Conservation (phyloP, 495 filamentous ascomycete genomes). For the Lasiosphaeria miniovina region DNA sequence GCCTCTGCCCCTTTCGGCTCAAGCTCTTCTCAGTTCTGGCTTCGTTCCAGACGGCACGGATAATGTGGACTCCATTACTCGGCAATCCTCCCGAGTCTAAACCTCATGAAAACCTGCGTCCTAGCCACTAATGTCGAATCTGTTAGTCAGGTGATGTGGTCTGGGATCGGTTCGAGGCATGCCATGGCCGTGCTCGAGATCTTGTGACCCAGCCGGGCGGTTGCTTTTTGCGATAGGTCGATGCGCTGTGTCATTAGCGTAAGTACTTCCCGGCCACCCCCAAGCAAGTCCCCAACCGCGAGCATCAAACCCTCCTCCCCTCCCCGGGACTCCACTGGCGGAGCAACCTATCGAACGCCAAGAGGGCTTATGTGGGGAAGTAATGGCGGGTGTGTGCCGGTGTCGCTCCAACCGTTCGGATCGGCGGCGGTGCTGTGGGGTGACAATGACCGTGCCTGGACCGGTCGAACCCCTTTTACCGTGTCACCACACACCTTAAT, state of each 20-base stretch:
- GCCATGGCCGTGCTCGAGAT: not conserved
- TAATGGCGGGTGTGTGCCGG: slow-evolving; percentile 21
- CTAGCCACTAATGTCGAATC: not conserved
- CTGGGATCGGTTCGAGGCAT: not conserved
- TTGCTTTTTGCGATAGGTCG: not conserved
- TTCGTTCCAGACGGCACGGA: not conserved
- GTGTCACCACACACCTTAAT: slow-evolving; percentile 2
- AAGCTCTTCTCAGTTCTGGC: not conserved
- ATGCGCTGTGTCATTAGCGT: not conserved
- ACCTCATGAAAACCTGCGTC: not conserved
- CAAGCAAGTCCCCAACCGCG: not conserved
- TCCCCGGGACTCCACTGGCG: not conserved
- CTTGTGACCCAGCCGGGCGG: slow-evolving; percentile 1
- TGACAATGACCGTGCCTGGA: not conserved
- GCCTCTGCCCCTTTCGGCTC: not conserved
- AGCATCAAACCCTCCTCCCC: not conserved
- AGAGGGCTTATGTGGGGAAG: slow-evolving; percentile 22
- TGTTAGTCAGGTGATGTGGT: not conserved
- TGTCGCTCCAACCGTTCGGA: slow-evolving; percentile 13
- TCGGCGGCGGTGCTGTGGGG: not conserved
- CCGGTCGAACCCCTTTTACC: not conserved
- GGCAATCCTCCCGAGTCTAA: not conserved
- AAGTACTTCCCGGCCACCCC: not conserved
- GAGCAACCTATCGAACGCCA: slow-evolving; percentile 9
- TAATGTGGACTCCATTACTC: not conserved